Conservation (phyloP, 805 yeast species). For the Ogataea pini region DNA sequence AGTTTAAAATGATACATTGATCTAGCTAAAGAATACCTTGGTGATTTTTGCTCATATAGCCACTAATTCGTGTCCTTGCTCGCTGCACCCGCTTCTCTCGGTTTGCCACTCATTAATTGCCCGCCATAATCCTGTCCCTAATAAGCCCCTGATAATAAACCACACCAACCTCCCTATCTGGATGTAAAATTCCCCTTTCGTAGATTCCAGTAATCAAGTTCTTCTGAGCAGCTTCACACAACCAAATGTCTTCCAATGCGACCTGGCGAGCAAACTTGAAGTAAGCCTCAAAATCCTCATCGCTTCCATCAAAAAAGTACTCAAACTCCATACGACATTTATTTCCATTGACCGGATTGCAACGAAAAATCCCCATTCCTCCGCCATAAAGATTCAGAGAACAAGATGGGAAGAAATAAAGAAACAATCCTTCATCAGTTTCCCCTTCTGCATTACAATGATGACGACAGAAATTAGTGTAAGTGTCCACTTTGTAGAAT, state of each 20-base stretch:
- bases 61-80: too few species aligned
- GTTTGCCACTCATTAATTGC: neutral
- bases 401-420: conserved; percentile 34
- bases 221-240: conserved; percentile 34
- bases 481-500: conserved; percentile 29
- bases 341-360: conserved; percentile 30
- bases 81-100: too few species aligned
- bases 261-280: conserved; percentile 35
- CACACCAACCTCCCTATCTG: conserved; percentile 31
- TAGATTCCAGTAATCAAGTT: conserved; percentile 29
- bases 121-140: conserved; percentile 23
- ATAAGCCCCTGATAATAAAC: conserved; percentile 25
- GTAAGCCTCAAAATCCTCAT: conserved; percentile 31
- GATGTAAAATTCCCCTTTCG: conserved; percentile 30
- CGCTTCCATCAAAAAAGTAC: conserved; percentile 31
- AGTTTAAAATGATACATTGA: too few species aligned
- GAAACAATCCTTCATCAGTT: conserved; percentile 22
- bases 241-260: conserved; percentile 33
- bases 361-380: conserved; percentile 33
- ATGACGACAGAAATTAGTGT: conserved; percentile 32
- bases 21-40: too few species aligned
- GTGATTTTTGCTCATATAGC: too few species aligned
- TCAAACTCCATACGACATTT: conserved; percentile 35
- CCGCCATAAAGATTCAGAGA: conserved; percentile 33
- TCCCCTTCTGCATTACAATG: conserved; percentile 24